Evolutionary conservation across 306 rosid genomes (phyloP).

Genomic region (Medicago lupulina): DNA sequence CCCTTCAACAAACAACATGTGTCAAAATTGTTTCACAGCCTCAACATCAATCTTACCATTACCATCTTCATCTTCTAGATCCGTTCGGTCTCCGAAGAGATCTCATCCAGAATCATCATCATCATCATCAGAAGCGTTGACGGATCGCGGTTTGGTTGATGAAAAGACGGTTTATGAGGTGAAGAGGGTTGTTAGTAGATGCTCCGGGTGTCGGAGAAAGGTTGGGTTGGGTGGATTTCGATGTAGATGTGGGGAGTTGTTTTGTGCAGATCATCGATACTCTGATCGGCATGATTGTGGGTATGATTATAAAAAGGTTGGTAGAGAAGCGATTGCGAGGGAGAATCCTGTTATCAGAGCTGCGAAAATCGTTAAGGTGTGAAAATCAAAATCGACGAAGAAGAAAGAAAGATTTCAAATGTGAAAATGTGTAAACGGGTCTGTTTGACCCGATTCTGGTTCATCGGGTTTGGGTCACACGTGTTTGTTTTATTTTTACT

Average conservation of each 20-base stretch:
- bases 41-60: conserved; percentile 39
- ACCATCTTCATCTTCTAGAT: conserved; percentile 46
- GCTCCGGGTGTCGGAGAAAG: conserved; percentile 81
- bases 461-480: conserved; percentile 45
- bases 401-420: not conserved
- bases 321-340: conserved; percentile 90
- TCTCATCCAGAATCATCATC: conserved; percentile 30
- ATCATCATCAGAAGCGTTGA: not conserved
- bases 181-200: conserved; percentile 72
- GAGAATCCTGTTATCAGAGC: conserved; percentile 93
- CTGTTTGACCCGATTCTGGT: conserved; percentile 26
- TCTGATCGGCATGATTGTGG: conserved; percentile 92
- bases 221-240: conserved; percentile 94
- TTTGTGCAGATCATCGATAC: conserved; percentile 89
- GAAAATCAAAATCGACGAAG: conserved; percentile 29
- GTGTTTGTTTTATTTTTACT: conserved; percentile 40
- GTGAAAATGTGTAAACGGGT: not conserved
- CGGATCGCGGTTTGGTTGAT: not conserved
- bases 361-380: conserved; percentile 85
- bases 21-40: conserved; percentile 85
- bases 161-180: conserved; percentile 40
- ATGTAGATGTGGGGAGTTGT: conserved; percentile 93
- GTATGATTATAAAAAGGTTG: conserved; percentile 87
- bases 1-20: conserved; percentile 86
- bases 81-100: conserved; percentile 53